These are phyloP conservation scores for Caloboletus inedulis DNA, from an alignment of 1,284 basidiomycete genomes.

Conservation along the genomic window DNA sequence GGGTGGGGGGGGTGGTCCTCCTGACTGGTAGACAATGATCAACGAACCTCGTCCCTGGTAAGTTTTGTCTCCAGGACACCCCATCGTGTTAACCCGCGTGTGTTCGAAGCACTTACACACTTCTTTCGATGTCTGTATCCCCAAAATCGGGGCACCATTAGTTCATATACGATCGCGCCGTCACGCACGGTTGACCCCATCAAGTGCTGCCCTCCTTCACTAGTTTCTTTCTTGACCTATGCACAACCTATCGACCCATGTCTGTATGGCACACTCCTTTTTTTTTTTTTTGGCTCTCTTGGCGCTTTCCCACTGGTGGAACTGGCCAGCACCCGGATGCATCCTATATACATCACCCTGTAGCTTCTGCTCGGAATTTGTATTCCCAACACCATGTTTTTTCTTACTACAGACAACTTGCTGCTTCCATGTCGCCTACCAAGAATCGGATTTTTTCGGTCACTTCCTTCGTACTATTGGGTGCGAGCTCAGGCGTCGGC, in stretches of 20 bases:
- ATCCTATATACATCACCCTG: slow-evolving; percentile 8
- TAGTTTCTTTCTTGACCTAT: slow-evolving; percentile 4
- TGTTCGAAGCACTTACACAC: slow-evolving; percentile 4
- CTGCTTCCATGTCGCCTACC: neutral
- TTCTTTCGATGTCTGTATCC: neutral
- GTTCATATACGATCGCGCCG: slow-evolving; percentile 13
- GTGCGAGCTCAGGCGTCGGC: too few relatives aligned
- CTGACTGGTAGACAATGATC: slow-evolving; percentile 27
- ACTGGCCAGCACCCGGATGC: slow-evolving; percentile 1
- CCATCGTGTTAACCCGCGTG: slow-evolving; percentile 4
- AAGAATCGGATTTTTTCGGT: neutral
- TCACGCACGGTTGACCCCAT: slow-evolving; percentile 2
- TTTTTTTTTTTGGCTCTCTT: slow-evolving; percentile 3
- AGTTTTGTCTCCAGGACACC: slow-evolving; percentile 3
- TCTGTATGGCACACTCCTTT: slow-evolving; percentile 13
- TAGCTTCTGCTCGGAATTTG: slow-evolving; percentile 11
- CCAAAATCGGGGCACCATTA: slow-evolving; percentile 10
- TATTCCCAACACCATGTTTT: neutral
- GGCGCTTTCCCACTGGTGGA: slow-evolving; percentile 2
- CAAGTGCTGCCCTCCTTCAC: neutral
- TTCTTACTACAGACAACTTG: neutral
- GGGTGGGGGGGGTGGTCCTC: slow-evolving; percentile 9
- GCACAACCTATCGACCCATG: slow-evolving; percentile 8
- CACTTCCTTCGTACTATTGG: too few relatives aligned
- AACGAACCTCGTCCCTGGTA: slow-evolving; percentile 9